These are phyloP conservation scores for Annulohypoxylon nitens DNA, from an alignment of 495 filamentous ascomycete genomes.

Conservation along the genomic window DNA sequence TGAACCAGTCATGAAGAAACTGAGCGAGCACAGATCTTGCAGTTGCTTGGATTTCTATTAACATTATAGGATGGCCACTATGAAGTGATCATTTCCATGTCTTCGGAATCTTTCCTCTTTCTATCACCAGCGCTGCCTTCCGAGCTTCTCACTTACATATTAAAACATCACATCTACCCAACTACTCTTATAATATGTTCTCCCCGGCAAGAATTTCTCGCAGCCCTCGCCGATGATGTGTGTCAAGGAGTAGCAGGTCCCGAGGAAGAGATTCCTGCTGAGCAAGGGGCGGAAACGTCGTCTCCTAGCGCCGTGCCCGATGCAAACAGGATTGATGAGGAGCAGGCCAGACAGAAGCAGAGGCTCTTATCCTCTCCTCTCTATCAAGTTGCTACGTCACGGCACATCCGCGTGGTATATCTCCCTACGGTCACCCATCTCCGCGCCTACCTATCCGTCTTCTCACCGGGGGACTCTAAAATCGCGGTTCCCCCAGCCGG, in stretches of 20 bases:
- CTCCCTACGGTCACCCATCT: constrained; percentile 80
- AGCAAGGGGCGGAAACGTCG: constrained; percentile 1
- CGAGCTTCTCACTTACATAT: constrained; percentile 73
- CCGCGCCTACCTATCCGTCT: constrained; percentile 77
- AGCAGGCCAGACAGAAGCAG: constrained; percentile 22
- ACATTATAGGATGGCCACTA: not conserved
- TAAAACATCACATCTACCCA: constrained; percentile 65
- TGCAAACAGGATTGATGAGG: constrained; percentile 8
- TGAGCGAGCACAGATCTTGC: not conserved
- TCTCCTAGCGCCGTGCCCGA: not conserved
- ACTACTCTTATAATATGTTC: constrained; percentile 80
- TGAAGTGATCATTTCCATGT: constrained; percentile 33
- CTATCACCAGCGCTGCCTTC: constrained; percentile 65
- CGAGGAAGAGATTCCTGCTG: not conserved
- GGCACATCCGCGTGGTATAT: constrained; percentile 75
- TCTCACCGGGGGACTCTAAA: constrained; percentile 49
- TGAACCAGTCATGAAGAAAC: not conserved
- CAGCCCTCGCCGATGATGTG: constrained; percentile 56
- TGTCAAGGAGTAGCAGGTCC: constrained; percentile 7
- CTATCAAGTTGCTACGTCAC: constrained; percentile 74
- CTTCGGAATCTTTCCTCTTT: constrained; percentile 56
- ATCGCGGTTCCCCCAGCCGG: constrained; percentile 44
- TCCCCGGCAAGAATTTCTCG: constrained; percentile 72
- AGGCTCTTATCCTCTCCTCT: constrained; percentile 73
- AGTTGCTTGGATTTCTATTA: not conserved